A percentile compares a stretch with the other conserved stretches of the same genome.
These are phyloP conservation scores for Metschnikowia lachancei DNA, from an alignment of 805 yeast genomes.

Conservation along the genomic window DNA sequence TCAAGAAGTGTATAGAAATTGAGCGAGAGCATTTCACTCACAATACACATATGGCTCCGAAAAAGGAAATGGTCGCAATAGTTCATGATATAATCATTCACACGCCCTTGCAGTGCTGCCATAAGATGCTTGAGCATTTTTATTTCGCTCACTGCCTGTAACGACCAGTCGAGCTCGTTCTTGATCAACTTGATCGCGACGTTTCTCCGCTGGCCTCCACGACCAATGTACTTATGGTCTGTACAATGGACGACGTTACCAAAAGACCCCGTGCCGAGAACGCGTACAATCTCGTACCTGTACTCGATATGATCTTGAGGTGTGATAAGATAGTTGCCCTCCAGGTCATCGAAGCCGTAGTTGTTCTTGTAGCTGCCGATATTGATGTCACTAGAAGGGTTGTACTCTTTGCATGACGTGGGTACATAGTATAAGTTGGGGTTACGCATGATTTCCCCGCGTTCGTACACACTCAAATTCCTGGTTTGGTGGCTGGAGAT, in stretches of 20 bases:
- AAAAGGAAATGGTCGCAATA: slow-evolving; percentile 72
- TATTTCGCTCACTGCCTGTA: slow-evolving; percentile 78
- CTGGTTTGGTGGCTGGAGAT: slow-evolving; percentile 4
- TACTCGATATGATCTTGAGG: slow-evolving; percentile 73
- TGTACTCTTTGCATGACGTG: neutral
- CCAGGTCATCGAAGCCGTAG: slow-evolving; percentile 70
- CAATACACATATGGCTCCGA: slow-evolving; percentile 78
- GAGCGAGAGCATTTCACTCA: slow-evolving; percentile 67
- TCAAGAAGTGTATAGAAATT: slow-evolving; percentile 63
- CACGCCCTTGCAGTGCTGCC: slow-evolving; percentile 12
- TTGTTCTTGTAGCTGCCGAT: slow-evolving; percentile 43
- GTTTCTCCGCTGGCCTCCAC: slow-evolving; percentile 26
- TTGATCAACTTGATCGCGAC: slow-evolving; percentile 80
- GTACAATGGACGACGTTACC: slow-evolving; percentile 70
- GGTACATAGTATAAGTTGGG: slow-evolving; percentile 54
- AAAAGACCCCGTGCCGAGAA: slow-evolving; percentile 77
- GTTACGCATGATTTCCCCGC: slow-evolving; percentile 55
- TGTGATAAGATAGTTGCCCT: slow-evolving; percentile 57
- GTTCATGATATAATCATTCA: slow-evolving; percentile 40
- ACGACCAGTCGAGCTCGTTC: slow-evolving; percentile 67
- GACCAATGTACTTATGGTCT: slow-evolving; percentile 53
- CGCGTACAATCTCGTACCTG: slow-evolving; percentile 58
- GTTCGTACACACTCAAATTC: slow-evolving; percentile 52
- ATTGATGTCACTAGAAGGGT: slow-evolving; percentile 26
- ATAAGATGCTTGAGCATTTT: slow-evolving; percentile 54